Conservation (phyloP, 257 asterid genomes). For the Solanum paucissectum region DNA sequence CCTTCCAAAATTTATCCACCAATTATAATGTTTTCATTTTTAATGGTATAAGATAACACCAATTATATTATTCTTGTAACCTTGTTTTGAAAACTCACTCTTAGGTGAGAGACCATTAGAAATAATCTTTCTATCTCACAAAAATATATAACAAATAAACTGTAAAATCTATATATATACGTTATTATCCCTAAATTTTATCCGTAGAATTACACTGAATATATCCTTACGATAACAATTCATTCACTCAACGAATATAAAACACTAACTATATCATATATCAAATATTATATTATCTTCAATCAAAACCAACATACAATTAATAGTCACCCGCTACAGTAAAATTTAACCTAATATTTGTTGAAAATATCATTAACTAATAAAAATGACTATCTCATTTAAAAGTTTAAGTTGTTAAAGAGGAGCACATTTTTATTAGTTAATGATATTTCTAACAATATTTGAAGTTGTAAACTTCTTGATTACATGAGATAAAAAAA, state of each 20-base stretch:
- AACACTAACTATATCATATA: not conserved
- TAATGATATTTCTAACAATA: too few relatives aligned
- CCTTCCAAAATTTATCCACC: not conserved
- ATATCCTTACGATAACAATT: not conserved
- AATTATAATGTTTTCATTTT: not conserved
- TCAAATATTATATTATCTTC: too few relatives aligned
- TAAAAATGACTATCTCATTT: too few relatives aligned
- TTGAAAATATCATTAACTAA: too few relatives aligned
- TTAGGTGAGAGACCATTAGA: not conserved
- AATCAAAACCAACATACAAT: not conserved
- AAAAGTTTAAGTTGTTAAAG: too few relatives aligned
- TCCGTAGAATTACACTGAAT: not conserved
- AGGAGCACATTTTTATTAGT: too few relatives aligned
- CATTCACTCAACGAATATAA: not conserved
- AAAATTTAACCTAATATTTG: not conserved
- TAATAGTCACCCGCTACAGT: not conserved
- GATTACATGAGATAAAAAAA: not conserved
- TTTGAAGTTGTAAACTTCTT: not conserved
- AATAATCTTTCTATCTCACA: not conserved
- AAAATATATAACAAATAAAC: not conserved
- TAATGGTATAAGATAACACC: too few relatives aligned
- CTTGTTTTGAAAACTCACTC: too few relatives aligned
- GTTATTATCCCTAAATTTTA: accelerated
- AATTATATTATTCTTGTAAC: not conserved
- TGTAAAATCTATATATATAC: not conserved